Base-by-base conservation (phyloP, 306 rosid genomes). In the Prunus davidiana region DNA sequence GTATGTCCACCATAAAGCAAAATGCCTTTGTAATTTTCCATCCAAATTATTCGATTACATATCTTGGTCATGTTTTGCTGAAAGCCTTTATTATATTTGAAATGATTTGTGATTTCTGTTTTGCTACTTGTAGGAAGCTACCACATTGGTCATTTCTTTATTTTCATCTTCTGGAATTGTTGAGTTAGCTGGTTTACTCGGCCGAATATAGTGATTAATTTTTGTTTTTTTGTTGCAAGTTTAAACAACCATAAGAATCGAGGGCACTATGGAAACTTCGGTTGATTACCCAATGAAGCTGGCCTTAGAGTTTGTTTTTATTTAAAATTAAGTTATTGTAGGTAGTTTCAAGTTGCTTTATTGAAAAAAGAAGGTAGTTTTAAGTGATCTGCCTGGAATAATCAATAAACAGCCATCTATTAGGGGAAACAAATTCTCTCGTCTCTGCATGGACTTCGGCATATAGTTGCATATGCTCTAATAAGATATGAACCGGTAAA, bases 1-100 rank as follows among this genome's bases (percentile, higher is more conserved):
- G 63, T 77, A 64, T 69, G 66, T 76, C 72, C 68, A 45, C 55
- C 51, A 3, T 51, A 50, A 22, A 76, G 67, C 34, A 69, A 12
- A 66, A 18, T 78, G 45, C 27, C 25, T 16, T 70, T 61, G 9
- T 47, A 30, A 57, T 19, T 38, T 74, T 55, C 62, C 24, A 24
- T 43, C 20, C 47, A 20, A 19, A 34, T 45, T 66, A 38, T 79
- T 60, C 28, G 30, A 20, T 45, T 66, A 61, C 32, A 20, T 73
- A 2, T 46, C 45, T 28, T 56, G 11, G 16, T 69, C 62, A 2
- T 20, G 41, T 70, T 46, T 52, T 49, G 56, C 57, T 25, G 55
- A 71, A 28, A 9, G 55, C n/a, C 34, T 71, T 15, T 55, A 71
- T 34, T 64, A 30, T 18, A 64, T 2, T 7, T 51, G 12, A 46